Evolutionary conservation across 202 grass and related monocot species (phyloP), one percentile per base, ranked within the genome.

Genomic region (Setaria viridis): DNA sequence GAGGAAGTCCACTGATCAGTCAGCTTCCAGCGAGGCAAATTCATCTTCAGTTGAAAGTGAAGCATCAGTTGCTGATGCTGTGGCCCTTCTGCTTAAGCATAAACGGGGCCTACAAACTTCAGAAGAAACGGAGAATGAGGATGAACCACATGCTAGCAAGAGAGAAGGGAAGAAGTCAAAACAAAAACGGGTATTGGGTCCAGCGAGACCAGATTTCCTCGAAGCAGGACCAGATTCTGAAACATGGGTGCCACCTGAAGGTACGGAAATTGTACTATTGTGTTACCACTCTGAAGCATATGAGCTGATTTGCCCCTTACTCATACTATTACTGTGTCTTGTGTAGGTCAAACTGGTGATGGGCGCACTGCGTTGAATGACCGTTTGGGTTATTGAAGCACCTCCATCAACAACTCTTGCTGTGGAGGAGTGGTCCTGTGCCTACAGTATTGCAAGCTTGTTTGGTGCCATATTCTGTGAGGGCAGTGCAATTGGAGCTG

Each of bases 291-390:
- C 9, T 4, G 15, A 51, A 58, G 9, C 16, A 64, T 69, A 13
- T 65, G 45, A 37, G 72, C 45, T 45, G 16, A 56, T 82, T 87
- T 69, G 34, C 9, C 34, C 33, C 76, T 65, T 80, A 76, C 47
- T 46, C 81, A 72, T 39, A 47, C 16, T 42, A 20, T 62, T 88
- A 60, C 46, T 60, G 46, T 82, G 74, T 74, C 29, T 80, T 86
- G n/a, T 83, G 73, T 79, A 99, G 97, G 97, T 78, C 97, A 99
- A 99, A 99, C 97, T 85, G 97, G 97, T 60, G 97, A 99, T 90
- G 97, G 97, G 0, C 97, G 91, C 75, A 96, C 92, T 66, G 84
- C 85, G 4, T 43, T 99, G 90, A 99, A 99, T 72, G 97, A 99
- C 1, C 93, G 93, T 56, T 76, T 99, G 30, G 97, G 97, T 70